Evolutionary conservation across 805 yeast genomes (phyloP).

Genomic region (Sugiyamaella boreocaroliniensis): DNA sequence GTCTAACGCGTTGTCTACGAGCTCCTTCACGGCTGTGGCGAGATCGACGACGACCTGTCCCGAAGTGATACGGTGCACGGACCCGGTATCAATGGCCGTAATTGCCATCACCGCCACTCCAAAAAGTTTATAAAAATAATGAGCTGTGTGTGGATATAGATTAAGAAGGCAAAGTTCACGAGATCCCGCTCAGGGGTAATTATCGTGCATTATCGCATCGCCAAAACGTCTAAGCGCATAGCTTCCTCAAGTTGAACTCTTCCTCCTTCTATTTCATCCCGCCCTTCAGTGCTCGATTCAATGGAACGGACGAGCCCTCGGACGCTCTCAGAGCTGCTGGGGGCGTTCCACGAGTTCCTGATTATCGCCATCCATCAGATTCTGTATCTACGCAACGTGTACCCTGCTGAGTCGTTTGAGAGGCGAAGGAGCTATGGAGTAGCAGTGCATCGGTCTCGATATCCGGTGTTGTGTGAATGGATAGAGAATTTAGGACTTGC

Average conservation of each 20-base stretch:
- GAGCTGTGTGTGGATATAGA: too few relatives aligned
- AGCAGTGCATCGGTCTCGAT: constrained; percentile 39
- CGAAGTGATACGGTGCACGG: constrained; percentile 73
- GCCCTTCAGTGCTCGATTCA: not conserved
- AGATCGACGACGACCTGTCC: constrained; percentile 89
- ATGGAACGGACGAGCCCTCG: not conserved
- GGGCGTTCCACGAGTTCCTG: constrained; percentile 42
- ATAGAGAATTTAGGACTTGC: constrained; percentile 34
- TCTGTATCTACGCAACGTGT: constrained; percentile 46
- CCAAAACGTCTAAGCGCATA: too few relatives aligned
- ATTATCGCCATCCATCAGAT: constrained; percentile 48
- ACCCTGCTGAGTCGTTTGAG: constrained; percentile 46
- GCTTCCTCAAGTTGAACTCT: too few relatives aligned
- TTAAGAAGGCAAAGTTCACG: too few relatives aligned
- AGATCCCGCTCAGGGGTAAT: too few relatives aligned
- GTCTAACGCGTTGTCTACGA: constrained; percentile 82
- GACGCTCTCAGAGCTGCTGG: constrained; percentile 18
- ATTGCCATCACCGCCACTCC: constrained; percentile 22
- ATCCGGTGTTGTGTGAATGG: constrained; percentile 43
- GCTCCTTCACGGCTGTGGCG: constrained; percentile 71
- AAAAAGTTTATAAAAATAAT: too few relatives aligned
- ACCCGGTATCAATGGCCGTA: constrained; percentile 40
- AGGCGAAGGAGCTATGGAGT: constrained; percentile 38
- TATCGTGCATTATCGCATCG: too few relatives aligned
- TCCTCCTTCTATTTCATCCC: not conserved